Conservation (phyloP, 176 grass and related monocot species). For the Chloris gayana region DNA sequence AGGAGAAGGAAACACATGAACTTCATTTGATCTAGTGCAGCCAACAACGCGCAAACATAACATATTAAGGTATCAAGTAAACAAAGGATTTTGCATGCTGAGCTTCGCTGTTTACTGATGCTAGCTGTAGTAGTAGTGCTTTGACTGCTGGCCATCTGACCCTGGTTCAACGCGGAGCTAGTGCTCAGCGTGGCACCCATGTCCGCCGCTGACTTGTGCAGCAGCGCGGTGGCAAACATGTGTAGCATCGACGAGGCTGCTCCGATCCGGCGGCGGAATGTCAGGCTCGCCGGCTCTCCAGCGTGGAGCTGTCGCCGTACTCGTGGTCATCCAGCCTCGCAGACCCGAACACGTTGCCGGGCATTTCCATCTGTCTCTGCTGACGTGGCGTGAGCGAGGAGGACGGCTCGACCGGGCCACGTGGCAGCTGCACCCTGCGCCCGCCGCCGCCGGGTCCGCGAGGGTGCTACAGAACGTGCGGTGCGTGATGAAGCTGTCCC, state of each 20-base stretch:
- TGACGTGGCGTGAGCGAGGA: constrained; percentile 39
- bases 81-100: too few species aligned
- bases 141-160: constrained; percentile 69
- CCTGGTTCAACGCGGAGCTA: constrained; percentile 58
- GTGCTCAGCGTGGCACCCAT: constrained; percentile 89
- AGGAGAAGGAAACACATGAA: too few species aligned
- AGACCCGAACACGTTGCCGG: constrained; percentile 45
- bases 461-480: constrained; percentile 93
- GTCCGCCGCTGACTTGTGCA: constrained; percentile 96
- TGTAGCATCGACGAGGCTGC: constrained; percentile 43
- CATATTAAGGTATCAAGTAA: too few species aligned
- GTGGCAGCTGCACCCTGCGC: constrained; percentile 24
- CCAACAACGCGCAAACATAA: too few species aligned
- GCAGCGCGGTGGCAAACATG: constrained; percentile 97
- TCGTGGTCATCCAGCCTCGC: constrained; percentile 44
- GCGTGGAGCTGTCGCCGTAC: constrained; percentile 43
- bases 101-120: too few species aligned
- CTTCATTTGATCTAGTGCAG: too few species aligned
- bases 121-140: too few species aligned
- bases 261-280: constrained; percentile 22
- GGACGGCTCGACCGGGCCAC: constrained; percentile 25
- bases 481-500: constrained; percentile 99
- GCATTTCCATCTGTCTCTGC: constrained; percentile 33
- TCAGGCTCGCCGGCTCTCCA: constrained; percentile 43
- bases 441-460: constrained; percentile 66